Evolutionary conservation across 2,329 filamentous ascomycete genomes (phyloP), one percentile per base, ranked within the genome.

Genomic region (Claviceps capensis): DNA sequence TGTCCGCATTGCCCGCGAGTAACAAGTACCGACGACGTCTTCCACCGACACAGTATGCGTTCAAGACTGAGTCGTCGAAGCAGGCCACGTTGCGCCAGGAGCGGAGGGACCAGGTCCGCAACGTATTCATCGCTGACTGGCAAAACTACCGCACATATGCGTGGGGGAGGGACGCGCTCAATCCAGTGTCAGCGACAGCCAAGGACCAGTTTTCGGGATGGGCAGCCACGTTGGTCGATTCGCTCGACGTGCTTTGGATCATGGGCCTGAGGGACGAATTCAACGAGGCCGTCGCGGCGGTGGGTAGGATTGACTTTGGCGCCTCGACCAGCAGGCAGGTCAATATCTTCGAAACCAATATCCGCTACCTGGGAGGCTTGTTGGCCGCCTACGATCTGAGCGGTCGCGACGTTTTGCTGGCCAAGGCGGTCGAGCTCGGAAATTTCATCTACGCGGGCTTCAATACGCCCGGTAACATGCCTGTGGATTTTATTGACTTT

Each of bases 241-340:
- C 78, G 2, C 70, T 85, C 50, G 84, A 87, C 61, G 81, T 80
- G n/a, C 69, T 88, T 14, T 86, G 83, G 82, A 83, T 87, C 56
- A 81, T 87, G 77, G 83, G 76, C 4, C 58, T 86, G 61, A 74
- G 74, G 55, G 69, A 77, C 0, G 83, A 87, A 53, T 88, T 87
- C 60, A 72, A 78, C 36, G 72, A 78, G 57, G 82, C 83, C 2
- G 78, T 83, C 3, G 67, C 72, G 50, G 78, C 77, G 1, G 75
- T 81, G 5, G 69, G 75, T 14, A 59, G 60, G 56, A 79, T 86
- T 50, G 80, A 85, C 62, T 86, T 85, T 61, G 74, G 76, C 1
- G 72, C 66, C 2, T 77, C 78, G 0, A 64, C 66, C 0, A 58
- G 59, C 17, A 47, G 54, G 16, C 57, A 75, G 36, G 76, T 86